A percentile compares a stretch with the other conserved stretches of the same genome.
Evolutionary conservation across 352 stramenopile species (phyloP).

Genomic region (Globisporangium takayamanum): DNA sequence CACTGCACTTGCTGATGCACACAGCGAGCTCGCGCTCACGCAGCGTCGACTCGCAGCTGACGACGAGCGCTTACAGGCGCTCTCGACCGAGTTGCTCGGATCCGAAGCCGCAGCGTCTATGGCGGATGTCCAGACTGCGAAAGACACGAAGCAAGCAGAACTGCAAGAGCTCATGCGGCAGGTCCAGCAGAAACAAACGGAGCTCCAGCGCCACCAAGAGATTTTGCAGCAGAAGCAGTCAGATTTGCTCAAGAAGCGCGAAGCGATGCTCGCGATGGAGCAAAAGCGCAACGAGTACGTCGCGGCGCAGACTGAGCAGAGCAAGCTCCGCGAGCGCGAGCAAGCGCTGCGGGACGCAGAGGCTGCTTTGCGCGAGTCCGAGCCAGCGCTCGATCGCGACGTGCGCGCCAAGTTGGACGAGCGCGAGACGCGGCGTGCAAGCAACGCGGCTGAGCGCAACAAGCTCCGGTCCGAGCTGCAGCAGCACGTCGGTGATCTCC

Average conservation of each 20-base stretch:
- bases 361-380: conserved; percentile 22
- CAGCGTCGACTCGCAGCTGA: conserved; percentile 26
- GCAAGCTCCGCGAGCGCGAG: conserved; percentile 44
- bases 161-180: conserved; percentile 43
- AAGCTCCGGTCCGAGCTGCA: conserved; percentile 32
- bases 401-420: conserved; percentile 39
- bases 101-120: conserved; percentile 25
- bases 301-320: conserved; percentile 41
- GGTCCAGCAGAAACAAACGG: conserved; percentile 46
- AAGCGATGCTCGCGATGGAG: conserved; percentile 48
- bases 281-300: conserved; percentile 51
- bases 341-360: conserved; percentile 48
- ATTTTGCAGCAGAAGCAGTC: conserved; percentile 51
- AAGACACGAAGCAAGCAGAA: conserved; percentile 45
- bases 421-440: conserved; percentile 23
- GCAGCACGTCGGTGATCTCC: conserved; percentile 32
- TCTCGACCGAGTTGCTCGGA: conserved; percentile 27
- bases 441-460: conserved; percentile 22
- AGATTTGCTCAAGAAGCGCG: conserved; percentile 50
- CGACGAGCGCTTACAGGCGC: conserved; percentile 25
- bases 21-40: conserved; percentile 27
- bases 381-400: conserved; percentile 36
- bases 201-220: conserved; percentile 39
- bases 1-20: conserved; percentile 19
- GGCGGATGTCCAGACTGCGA: conserved; percentile 28